A percentile compares a stretch with the other conserved stretches of the same genome.
Evolutionary conservation across 2,329 filamentous ascomycete genomes (phyloP).

Genomic region (Aspergillus nomiae): DNA sequence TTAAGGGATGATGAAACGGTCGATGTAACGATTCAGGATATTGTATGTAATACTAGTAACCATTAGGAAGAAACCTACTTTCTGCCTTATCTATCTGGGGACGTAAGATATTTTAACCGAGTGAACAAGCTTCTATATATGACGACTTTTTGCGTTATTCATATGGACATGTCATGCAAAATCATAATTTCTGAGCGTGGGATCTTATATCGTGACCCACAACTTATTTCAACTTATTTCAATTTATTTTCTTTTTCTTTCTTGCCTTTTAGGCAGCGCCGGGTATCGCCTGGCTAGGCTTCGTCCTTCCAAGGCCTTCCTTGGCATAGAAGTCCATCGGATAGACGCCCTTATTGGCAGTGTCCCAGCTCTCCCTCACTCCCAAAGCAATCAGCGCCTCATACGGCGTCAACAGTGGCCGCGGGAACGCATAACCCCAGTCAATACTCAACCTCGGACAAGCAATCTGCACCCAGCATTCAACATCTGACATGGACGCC

Average conservation of each 20-base stretch:
- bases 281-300: slow-evolving; percentile 18
- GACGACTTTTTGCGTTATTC: background rate
- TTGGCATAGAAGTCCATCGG: slow-evolving; percentile 98
- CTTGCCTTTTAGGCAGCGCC: slow-evolving; percentile 1
- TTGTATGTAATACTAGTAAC: slow-evolving; percentile 22
- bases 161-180: background rate
- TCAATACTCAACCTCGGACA: slow-evolving; percentile 97
- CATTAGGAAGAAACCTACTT: background rate
- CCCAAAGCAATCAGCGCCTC: slow-evolving; percentile 91
- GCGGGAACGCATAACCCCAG: slow-evolving; percentile 95
- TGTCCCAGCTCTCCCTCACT: slow-evolving; percentile 72
- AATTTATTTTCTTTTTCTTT: background rate
- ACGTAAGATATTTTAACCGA: background rate
- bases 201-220: background rate
- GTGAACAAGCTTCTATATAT: background rate
- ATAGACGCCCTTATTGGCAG: slow-evolving; percentile 67
- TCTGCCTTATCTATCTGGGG: background rate
- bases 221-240: background rate
- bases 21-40: slow-evolving; percentile 24
- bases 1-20: slow-evolving; percentile 30
- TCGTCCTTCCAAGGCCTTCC: slow-evolving; percentile 81
- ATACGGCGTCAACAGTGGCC: slow-evolving; percentile 88
- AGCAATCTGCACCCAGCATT: slow-evolving; percentile 97
- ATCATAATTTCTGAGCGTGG: background rate
- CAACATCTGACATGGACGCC: slow-evolving; percentile 88